These are phyloP conservation scores for Penicillium capsulatum DNA, from an alignment of 2,329 filamentous ascomycete genomes.

Conservation along the genomic window DNA sequence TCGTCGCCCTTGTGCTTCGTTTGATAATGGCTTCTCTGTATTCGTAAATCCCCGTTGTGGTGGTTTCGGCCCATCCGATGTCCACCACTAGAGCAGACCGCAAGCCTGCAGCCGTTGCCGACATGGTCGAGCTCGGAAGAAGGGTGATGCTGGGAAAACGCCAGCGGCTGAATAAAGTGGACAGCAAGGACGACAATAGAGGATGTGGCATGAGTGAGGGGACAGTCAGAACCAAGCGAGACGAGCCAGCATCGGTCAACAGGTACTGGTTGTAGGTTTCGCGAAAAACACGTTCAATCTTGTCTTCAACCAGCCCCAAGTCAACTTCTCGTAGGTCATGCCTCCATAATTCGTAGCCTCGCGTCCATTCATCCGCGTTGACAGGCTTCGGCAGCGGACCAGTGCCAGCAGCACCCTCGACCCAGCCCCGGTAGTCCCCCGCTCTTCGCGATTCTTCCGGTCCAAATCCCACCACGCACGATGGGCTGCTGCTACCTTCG, in stretches of 20 bases:
- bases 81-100: conserved; percentile 84
- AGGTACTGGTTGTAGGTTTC: conserved; percentile 77
- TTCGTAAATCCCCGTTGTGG: conserved; percentile 82
- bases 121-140: conserved; percentile 70
- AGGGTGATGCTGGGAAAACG: conserved; percentile 77
- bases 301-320: conserved; percentile 76
- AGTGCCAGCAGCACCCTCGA: conserved; percentile 50
- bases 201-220: conserved; percentile 75
- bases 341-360: conserved; percentile 67
- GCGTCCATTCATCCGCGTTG: conserved; percentile 43
- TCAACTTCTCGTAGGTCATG: conserved; percentile 70
- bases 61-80: conserved; percentile 87
- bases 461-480: conserved; percentile 67
- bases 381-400: conserved; percentile 26
- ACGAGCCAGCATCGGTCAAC: conserved; percentile 58
- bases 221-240: conserved; percentile 69
- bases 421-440: conserved; percentile 76
- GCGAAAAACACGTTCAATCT: conserved; percentile 75
- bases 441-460: conserved; percentile 71
- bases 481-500: conserved; percentile 72
- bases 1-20: conserved; percentile 71
- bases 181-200: conserved; percentile 68
- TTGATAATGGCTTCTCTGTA: conserved; percentile 73
- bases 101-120: conserved; percentile 72
- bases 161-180: conserved; percentile 75